Evolutionary conservation across 192 early-diverging fungal genomes (phyloP), one percentile per base, ranked within the genome.

Genomic region (Neocallimastix lanati): DNA sequence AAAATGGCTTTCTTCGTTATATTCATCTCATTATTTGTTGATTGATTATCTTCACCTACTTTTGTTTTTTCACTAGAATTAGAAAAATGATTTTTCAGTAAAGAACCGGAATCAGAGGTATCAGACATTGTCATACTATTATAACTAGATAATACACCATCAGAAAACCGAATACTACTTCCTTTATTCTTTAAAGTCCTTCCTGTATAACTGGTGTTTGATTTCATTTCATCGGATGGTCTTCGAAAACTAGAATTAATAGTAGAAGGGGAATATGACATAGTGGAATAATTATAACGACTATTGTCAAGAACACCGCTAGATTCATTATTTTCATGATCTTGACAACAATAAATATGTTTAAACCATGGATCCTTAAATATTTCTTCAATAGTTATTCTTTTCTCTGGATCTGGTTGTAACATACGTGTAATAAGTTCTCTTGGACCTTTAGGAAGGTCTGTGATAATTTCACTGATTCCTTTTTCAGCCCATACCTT

Each of bases 391-490:
- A 35, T 14, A 16, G 88, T 85, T n/a, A 83, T 81, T 13, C 93
- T 90, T 29, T 85, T 86, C 29, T 81, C 82, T 13, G 85, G 82
- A 58, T 92, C 87, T 7, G 89, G 87, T 38, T 92, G 87, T 30
- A 94, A 80, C 81, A 94, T 92, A 58, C 86, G 85, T 28, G 84
- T 81, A 33, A 94, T 90, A 37, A 91, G 25, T 28, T 76, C 18
- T 28, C 25, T 76, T 25, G 80, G 80, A 28, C 76, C 80, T 18
- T 76, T 28, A n/a, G 80, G 80, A 28, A 80, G 77, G 35, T 80
- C 77, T 14, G 4, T 78, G 18, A 80, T 76, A 76, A 80, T 80
- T 28, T 86, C 13, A 86, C 79, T 28, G 88, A 85, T 76, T 89
- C 87, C 80, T n/a, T 37, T 30, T n/a, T 78, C 77, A 35, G 13